Percentiles rank a stretch among this genome's conserved stretches.
Evolutionary conservation across 331 rosid genomes (phyloP).

Genomic region (Prunus yedoensis): DNA sequence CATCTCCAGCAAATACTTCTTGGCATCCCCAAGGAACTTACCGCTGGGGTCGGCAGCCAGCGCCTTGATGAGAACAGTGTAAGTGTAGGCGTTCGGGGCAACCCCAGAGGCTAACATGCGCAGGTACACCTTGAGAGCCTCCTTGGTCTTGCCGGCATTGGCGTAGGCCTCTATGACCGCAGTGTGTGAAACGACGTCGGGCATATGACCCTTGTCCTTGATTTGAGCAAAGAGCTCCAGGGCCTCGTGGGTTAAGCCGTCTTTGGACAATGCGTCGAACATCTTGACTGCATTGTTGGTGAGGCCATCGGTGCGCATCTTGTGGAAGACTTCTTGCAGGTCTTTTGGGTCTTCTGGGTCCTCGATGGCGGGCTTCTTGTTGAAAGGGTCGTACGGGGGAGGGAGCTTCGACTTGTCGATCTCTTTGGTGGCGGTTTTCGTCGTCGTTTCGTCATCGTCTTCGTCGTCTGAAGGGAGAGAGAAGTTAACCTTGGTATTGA

Average conservation of each 20-base stretch:
- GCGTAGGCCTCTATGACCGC: constrained; percentile 70
- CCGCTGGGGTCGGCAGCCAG: constrained; percentile 31
- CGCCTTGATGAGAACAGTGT: constrained; percentile 53
- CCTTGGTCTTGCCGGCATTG: constrained; percentile 56
- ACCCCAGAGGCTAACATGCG: constrained; percentile 79
- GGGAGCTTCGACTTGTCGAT: constrained; percentile 32
- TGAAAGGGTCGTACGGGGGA: constrained; percentile 73
- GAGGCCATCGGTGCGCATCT: constrained; percentile 56
- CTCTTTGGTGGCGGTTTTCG: constrained; percentile 9
- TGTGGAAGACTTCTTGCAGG: constrained; percentile 67
- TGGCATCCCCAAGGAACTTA: constrained; percentile 41
- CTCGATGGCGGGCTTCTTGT: constrained; percentile 52
- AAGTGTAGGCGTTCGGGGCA: constrained; percentile 67
- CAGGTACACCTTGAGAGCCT: constrained; percentile 59
- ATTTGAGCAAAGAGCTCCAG: constrained; percentile 64
- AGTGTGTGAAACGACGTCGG: constrained; percentile 73
- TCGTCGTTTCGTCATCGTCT: constrained; percentile 21
- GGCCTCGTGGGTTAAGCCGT: constrained; percentile 73
- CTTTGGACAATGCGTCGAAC: constrained; percentile 87
- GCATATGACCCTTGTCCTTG: constrained; percentile 77
- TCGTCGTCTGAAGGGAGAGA: constrained; percentile 64
- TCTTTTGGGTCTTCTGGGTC: constrained; percentile 66
- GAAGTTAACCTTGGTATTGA: constrained; percentile 50
- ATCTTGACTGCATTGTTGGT: constrained; percentile 66
- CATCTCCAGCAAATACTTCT: constrained; percentile 62